Base-by-base conservation (phyloP, 2,329 filamentous ascomycete species). In the Fusarium oligoseptatum region DNA sequence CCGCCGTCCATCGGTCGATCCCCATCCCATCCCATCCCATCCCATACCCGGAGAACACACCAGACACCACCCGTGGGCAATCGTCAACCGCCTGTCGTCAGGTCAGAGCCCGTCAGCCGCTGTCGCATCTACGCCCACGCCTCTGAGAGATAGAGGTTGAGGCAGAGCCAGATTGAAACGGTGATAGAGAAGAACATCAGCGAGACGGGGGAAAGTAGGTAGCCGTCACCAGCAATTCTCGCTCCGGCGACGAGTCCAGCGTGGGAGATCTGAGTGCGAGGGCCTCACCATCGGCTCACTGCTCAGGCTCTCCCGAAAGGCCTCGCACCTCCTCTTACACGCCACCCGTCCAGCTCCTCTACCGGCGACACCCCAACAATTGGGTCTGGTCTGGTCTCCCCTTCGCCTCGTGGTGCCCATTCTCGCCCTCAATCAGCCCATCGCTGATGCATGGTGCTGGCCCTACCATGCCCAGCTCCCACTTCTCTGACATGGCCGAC, bases 401-500 rank as follows among this genome's bases (percentile, higher is more conserved):
- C 64, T 50, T 56, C 64, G 63, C 61, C 67, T 64, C 48, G 67
- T 64, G 73, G 73, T 70, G 67, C 66, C 69, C 72, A 70, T 58
- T 75, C 73, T 37, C 57, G 39, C 58, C 69, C 69, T 79, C 77
- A 71, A 79, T 79, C 78, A 76, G 74, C 73, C 78, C 78, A 79
- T 78, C 72, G 69, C 70, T 73, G 73, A 73, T 75, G 77, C 78
- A 79, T 79, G 77, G 78, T 79, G 64, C 74, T 73, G 73, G 72
- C 67, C 67, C 73, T 64, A 75, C 71, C 76, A 78, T 78, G 75
- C 78, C 78, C 71, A 72, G 77, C 76, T 79, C 77, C 66, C 73
- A 70, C 64, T 78, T 75, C 73, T 76, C 74, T 74, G 76, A 76
- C 74, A 85, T 85, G 84, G 80, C 83, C 68, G 82, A 84, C 79